Percentiles rank a stretch among this genome's conserved stretches.
Evolutionary conservation across 225 moss, liverwort and hornwort genomes (phyloP).

Genomic region (Polytrichum commune): DNA sequence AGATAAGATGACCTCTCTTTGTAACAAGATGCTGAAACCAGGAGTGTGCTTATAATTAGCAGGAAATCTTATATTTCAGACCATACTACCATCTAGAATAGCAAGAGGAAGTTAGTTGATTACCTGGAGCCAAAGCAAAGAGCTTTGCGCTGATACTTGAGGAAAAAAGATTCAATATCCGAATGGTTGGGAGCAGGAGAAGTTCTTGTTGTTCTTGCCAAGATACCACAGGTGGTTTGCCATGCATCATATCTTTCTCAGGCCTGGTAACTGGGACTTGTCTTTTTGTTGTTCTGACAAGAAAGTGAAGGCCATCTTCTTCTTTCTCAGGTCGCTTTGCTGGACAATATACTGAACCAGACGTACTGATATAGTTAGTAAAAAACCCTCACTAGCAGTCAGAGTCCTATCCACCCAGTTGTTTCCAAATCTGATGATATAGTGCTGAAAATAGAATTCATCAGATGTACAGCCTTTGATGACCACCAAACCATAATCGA

Average conservation of each 20-base stretch:
- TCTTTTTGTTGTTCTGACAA: slow-evolving; percentile 77
- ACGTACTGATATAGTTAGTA: too few relatives aligned
- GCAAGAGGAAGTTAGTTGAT: neutral
- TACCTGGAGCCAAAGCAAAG: slow-evolving; percentile 60
- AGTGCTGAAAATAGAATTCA: too few relatives aligned
- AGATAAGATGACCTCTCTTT: too few relatives aligned
- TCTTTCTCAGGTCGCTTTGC: slow-evolving; percentile 35
- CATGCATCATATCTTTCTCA: slow-evolving; percentile 39
- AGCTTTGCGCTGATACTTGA: slow-evolving; percentile 62
- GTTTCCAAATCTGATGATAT: too few relatives aligned
- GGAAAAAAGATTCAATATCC: slow-evolving; percentile 75
- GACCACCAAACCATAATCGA: neutral
- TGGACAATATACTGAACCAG: slow-evolving; percentile 55
- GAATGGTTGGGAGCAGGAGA: slow-evolving; percentile 83
- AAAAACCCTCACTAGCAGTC: too few relatives aligned
- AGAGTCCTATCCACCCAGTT: too few relatives aligned
- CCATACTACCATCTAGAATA: neutral
- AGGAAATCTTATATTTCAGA: too few relatives aligned
- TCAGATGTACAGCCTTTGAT: too few relatives aligned
- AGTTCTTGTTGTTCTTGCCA: slow-evolving; percentile 98
- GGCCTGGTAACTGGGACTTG: slow-evolving; percentile 61
- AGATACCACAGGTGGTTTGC: slow-evolving; percentile 53
- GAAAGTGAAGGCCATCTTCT: slow-evolving; percentile 58
- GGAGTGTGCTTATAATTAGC: too few relatives aligned
- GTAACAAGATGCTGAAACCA: too few relatives aligned